A percentile compares a stretch with the other conserved stretches of the same genome.
Evolutionary conservation across 345 rosid species (phyloP).

Genomic region (Arabis alpina): DNA sequence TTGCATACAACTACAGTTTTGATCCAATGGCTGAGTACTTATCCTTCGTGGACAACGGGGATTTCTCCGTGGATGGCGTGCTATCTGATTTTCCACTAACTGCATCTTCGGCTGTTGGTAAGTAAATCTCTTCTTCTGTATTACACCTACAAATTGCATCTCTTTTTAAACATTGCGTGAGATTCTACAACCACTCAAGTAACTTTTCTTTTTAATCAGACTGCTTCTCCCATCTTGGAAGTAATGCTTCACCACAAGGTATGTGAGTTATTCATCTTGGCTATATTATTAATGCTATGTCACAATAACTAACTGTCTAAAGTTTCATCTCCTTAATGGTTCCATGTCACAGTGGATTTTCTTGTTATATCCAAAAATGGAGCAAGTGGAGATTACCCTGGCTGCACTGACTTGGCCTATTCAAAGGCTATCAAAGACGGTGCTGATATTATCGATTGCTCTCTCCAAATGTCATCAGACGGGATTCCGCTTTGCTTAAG

Average conservation of each 20-base stretch:
- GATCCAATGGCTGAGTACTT: constrained; percentile 83
- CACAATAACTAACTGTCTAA: background rate
- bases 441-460: constrained; percentile 76
- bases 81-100: constrained; percentile 88
- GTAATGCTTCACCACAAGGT: constrained; percentile 67
- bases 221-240: constrained; percentile 73
- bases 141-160: no score
- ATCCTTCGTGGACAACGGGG: constrained; percentile 68
- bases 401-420: constrained; percentile 85
- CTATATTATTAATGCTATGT: background rate
- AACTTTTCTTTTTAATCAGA: constrained; percentile 52
- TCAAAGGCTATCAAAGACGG: constrained; percentile 69
- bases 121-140: constrained; percentile 29
- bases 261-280: constrained; percentile 32
- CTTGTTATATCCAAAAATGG: constrained; percentile 74
- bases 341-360: constrained; percentile 50
- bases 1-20: constrained; percentile 80
- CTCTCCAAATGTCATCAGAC: constrained; percentile 84
- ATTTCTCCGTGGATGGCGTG: constrained; percentile 89
- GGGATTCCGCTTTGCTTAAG: constrained; percentile 68
- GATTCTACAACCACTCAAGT: no score
- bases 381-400: constrained; percentile 94
- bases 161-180: no score
- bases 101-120: constrained; percentile 73
- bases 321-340: constrained; percentile 15